phyloP scores from a whole-genome alignment of 2,329 filamentous ascomycete genomes.

The Rhexocercosporidium sp. region DNA sequence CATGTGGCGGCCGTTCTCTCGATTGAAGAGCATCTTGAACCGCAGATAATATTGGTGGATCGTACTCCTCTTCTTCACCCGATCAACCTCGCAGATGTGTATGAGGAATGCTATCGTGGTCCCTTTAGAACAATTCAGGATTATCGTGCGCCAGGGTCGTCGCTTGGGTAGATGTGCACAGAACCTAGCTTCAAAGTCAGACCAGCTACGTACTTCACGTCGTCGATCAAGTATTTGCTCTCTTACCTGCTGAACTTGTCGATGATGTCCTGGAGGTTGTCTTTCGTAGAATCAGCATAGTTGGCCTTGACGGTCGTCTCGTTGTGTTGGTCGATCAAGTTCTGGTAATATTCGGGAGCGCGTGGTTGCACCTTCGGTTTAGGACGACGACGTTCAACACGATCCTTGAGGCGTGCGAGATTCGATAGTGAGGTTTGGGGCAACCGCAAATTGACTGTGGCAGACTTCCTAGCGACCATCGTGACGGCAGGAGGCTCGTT shows the following conservation, averaged over 20 bases:
- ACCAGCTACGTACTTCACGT: conserved; percentile 11
- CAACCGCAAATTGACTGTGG: conserved; percentile 16
- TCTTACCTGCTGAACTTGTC: too few species aligned
- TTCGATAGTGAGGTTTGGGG: conserved; percentile 16
- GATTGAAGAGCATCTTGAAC: conserved; percentile 36
- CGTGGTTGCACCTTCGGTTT: conserved; percentile 22
- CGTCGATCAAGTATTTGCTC: conserved; percentile 6
- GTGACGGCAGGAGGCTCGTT: conserved; percentile 19
- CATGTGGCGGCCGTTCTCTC: conserved; percentile 19
- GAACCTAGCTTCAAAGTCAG: conserved; percentile 22
- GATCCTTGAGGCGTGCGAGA: conserved; percentile 23
- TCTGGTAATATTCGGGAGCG: conserved; percentile 25
- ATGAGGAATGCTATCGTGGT: conserved; percentile 12
- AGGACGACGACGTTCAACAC: conserved; percentile 23
- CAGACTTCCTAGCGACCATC: conserved; percentile 14
- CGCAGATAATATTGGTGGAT: conserved; percentile 34
- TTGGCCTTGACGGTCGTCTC: conserved; percentile 21
- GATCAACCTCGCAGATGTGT: conserved; percentile 13
- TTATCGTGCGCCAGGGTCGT: conserved; percentile 8
- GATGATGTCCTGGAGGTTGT: conserved; percentile 24
- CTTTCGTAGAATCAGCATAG: conserved; percentile 23
- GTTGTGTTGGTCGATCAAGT: conserved; percentile 21
- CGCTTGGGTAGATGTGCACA: conserved; percentile 16
- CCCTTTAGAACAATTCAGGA: conserved; percentile 19
- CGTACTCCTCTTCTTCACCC: conserved; percentile 27